These are phyloP conservation scores for Neoboletus magnificus DNA, from an alignment of 768 basidiomycete genomes.

Conservation along the genomic window DNA sequence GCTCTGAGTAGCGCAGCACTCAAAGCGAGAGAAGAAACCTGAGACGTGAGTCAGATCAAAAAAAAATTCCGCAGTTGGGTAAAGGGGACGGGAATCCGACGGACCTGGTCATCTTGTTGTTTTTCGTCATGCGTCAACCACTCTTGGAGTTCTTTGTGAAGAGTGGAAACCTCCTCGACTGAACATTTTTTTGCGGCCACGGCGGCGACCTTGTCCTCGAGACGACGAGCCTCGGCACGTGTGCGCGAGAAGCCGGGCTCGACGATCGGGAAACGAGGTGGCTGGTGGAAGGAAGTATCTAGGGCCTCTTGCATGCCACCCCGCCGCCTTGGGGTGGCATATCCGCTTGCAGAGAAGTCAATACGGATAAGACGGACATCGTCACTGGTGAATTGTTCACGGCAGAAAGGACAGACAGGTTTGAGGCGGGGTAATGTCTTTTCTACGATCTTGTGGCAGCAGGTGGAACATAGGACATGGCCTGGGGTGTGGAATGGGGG, in stretches of 20 bases:
- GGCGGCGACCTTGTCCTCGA: slow-evolving; percentile 75
- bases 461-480: slow-evolving; percentile 74
- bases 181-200: slow-evolving; percentile 85
- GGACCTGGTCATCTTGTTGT: slow-evolving; percentile 57
- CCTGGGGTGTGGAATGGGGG: slow-evolving; percentile 40
- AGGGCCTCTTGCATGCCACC: slow-evolving; percentile 46
- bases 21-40: slow-evolving; percentile 68
- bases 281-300: slow-evolving; percentile 39
- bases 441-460: slow-evolving; percentile 78
- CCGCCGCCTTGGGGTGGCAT: slow-evolving; percentile 61
- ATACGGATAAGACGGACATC: slow-evolving; percentile 74
- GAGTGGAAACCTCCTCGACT: slow-evolving; percentile 75
- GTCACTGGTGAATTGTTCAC: slow-evolving; percentile 66
- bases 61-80: slow-evolving; percentile 6
- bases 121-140: slow-evolving; percentile 66
- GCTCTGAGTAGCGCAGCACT: slow-evolving; percentile 78
- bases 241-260: slow-evolving; percentile 40
- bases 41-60: slow-evolving; percentile 5
- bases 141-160: slow-evolving; percentile 76
- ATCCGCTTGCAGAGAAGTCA: slow-evolving; percentile 68
- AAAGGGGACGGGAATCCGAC: slow-evolving; percentile 27
- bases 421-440: slow-evolving; percentile 67
- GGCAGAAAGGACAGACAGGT: slow-evolving; percentile 85
- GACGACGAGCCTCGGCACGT: slow-evolving; percentile 56
- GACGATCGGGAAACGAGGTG: slow-evolving; percentile 46